phyloP scores from a whole-genome alignment of 1,139 yeast genomes.

The Ogataea hybrid region DNA sequence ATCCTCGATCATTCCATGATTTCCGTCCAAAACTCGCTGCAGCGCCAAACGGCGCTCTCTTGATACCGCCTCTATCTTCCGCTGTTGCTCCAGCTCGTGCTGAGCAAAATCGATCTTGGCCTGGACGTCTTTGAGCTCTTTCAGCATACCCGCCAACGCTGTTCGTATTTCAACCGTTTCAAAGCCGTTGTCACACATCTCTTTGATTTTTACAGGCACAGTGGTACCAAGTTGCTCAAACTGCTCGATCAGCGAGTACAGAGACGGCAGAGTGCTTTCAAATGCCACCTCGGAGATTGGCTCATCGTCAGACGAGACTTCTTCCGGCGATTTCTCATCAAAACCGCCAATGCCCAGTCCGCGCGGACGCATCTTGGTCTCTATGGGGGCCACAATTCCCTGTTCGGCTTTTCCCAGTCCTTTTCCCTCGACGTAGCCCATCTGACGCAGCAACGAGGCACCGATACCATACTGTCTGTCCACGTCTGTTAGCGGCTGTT shows the following conservation, averaged over 20 bases:
- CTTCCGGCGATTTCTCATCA: slow-evolving; percentile 32
- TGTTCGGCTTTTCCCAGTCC: slow-evolving; percentile 73
- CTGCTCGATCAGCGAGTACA: slow-evolving; percentile 38
- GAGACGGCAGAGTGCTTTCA: slow-evolving; percentile 25
- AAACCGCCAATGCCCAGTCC: slow-evolving; percentile 75
- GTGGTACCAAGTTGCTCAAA: slow-evolving; percentile 37
- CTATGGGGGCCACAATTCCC: slow-evolving; percentile 80
- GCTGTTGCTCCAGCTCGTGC: slow-evolving; percentile 16
- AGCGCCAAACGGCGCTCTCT: slow-evolving; percentile 11
- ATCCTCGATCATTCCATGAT: background rate
- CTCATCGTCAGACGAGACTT: slow-evolving; percentile 25
- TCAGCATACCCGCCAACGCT: slow-evolving; percentile 24
- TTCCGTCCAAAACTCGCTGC: slow-evolving; percentile 7
- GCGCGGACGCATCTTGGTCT: slow-evolving; percentile 61
- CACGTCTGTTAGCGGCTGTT: slow-evolving; percentile 1
- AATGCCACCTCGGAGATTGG: slow-evolving; percentile 10
- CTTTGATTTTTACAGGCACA: slow-evolving; percentile 36
- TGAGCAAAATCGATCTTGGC: slow-evolving; percentile 16
- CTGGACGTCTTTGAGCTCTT: slow-evolving; percentile 18
- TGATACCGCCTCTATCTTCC: slow-evolving; percentile 6
- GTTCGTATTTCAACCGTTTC: slow-evolving; percentile 20
- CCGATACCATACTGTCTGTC: slow-evolving; percentile 73
- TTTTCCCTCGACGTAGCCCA: slow-evolving; percentile 85
- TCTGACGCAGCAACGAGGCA: slow-evolving; percentile 69
- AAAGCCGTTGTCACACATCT: slow-evolving; percentile 20